Base-by-base conservation (phyloP, 495 filamentous ascomycete species). In the Tuber borchii region DNA sequence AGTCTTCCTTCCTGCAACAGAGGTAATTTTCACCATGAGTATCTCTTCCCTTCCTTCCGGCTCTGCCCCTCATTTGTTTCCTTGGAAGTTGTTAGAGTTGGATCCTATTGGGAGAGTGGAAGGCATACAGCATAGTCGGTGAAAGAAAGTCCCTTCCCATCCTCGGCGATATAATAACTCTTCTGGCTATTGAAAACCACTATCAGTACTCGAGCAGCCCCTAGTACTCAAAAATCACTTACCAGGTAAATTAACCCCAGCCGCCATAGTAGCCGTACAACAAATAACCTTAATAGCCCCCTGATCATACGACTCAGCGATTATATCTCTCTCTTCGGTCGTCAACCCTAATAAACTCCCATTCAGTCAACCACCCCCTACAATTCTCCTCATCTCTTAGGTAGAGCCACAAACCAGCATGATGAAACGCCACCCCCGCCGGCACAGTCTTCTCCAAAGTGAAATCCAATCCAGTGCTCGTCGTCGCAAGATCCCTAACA, bases 261-360 rank as follows among this genome's bases (percentile, higher is more conserved):
- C 92, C n/a, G 93, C 92, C 74, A 95, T 89, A 77, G 91, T 93
- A 75, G 92, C 93, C 20, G 93, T 95, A 31, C 93, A 93, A 22
- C 93, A 91, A 48, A 93, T 90, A 1, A 93, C 89, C 78, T 89
- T 92, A 43, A 95, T 77, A 5, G 87, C 84, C 1, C 93, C 91
- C 44, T 85, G 84, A 80, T 94, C 91, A 78, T 94, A 95, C 17
- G 91, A 90, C 48, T 87, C 87, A 6, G 91, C 90, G 71, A 94
- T 87, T 31, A 93, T 83, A 71, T 94, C 92, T 44, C 92, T 88
- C 83, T 95, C 93, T 84, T 95, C 93, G 0, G 87, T 90, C 6
- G 92, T 94, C 83, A 95, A 86, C 14, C 93, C 92, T 81, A 42
- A 70, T 70, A 75, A 48, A 71, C 10, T 43, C 9, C 74, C 39